Evolutionary conservation across 2,329 filamentous ascomycete genomes (phyloP), one percentile per base, ranked within the genome.

Genomic region (Ramichloridium luteum): DNA sequence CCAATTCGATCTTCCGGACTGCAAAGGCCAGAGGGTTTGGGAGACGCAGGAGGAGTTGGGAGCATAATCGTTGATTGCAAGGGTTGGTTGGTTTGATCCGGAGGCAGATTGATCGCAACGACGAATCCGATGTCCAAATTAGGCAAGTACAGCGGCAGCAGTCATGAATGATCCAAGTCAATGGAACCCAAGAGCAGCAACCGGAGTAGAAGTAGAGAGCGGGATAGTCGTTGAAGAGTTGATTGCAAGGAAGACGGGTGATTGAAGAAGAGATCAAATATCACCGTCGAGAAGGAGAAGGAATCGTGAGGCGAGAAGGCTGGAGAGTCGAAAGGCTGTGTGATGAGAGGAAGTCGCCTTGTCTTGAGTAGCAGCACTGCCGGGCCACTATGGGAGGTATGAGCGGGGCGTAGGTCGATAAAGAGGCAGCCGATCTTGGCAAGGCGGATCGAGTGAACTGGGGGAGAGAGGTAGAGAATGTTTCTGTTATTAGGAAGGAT

Each of bases 1-100:
- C 88, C 86, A 67, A 96, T 62, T 53, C 85, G 77, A 54, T 86
- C 82, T 69, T 93, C 82, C 25, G 86, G 84, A 28, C 55, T 48
- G 46, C 55, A 59, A 34, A 52, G 50, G 43, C 43, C 49, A 36
- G 40, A 47, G 35, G 49, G 48, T 30, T 47, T 51, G 27, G 65
- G 65, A 35, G 65, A 67, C 39, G 60, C 52, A 45, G 65, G 65
- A 28, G 65, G 65, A 35, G 65, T 67, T 31, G 59, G 64, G 43
- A 64, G 59, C 62, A 67, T 67, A 27, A 33, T 45, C 28, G 37
- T 22, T n/a, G n/a, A 13, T 12, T 6, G 17, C 30, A 25, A 13
- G 8, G n/a, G n/a, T n/a, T n/a, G n/a, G n/a, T n/a, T n/a, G n/a
- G n/a, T n/a, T n/a, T n/a, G n/a, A n/a, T n/a, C n/a, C n/a, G n/a